Evolutionary conservation across 2,329 filamentous ascomycete genomes (phyloP), one percentile per base, ranked within the genome.

Genomic region (Dothistroma septosporum): DNA sequence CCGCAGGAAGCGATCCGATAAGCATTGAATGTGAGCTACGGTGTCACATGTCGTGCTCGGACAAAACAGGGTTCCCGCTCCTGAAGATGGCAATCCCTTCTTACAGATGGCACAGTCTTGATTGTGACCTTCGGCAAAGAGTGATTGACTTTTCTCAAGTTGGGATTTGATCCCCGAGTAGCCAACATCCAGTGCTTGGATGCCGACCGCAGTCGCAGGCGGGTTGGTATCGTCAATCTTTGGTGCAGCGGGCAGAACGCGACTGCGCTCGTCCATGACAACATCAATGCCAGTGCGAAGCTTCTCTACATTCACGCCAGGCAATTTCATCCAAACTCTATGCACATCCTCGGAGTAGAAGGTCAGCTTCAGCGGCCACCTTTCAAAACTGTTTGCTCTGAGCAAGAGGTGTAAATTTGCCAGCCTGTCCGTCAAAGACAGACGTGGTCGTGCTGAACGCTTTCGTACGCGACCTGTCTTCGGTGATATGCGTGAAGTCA

Each of bases 361-460:
- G 24, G 89, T 87, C 52, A 97, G 73, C 57, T 84, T 84, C 57
- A 99, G 79, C 21, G 93, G 93, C 93, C 92, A 96, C 50, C 86
- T 80, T 16, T 80, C 78, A 72, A 97, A 97, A 73, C 90, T 94
- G 2, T 85, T 83, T 1, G 92, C 89, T 0, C 88, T 83, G 1
- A 96, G 81, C 0, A 99, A 80, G 2, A 94, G 79, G 72, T 96
- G 90, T 28, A 97, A 75, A 69, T 96, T 94, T 2, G 88, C 87
- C 31, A 97, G 74, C 44, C 91, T 82, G 3, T 89, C 89, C 24
- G 78, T 82, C 49, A 96, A 73, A 16, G 82, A 88, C 32, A 82
- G 79, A 1, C 77, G 74, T 8, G 88, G 86, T 32, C 85, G 80
- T 7, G 78, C 82, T 4, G 84, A 83, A 16, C 79, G 82, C 11